Base-by-base conservation (phyloP, 2,329 filamentous ascomycete genomes). In the Penicillium concentricum region DNA sequence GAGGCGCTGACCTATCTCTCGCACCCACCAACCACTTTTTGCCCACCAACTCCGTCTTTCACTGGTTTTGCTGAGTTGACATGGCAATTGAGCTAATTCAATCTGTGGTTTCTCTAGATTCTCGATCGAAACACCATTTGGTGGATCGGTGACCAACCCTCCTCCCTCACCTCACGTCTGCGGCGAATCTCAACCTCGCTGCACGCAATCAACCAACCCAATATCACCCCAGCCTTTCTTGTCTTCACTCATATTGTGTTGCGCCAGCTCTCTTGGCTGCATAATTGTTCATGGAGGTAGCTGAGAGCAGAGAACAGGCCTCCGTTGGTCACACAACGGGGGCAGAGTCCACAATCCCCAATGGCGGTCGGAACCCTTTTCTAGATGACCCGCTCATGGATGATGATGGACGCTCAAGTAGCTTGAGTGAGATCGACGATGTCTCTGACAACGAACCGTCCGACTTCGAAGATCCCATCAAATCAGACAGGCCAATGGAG, bases 391-490 rank as follows among this genome's bases (percentile, higher is more conserved):
- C 69, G 51, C 64, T 76, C 58, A 72, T 74, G 65, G 86, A 56
- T n/a, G 54, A 87, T 67, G 90, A 89, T 72, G 87, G 86, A 72
- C 82, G 89, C 51, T 97, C 92, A 38, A 97, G 93, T 75, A 94
- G 92, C 68, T 82, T 97, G 66, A 97, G 91, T 78, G 93, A 97
- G 67, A 90, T 96, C 55, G 92, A 92, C 69, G 90, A 96, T 68
- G 87, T 90, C 60, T 83, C 80, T 42, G 88, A 90, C 50, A 86
- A 89, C 61, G 88, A 83, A 47, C 76, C 76, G 4, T 76, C 76
- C 13, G 78, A 88, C 51, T 83, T 83, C 59, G 81, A 75, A 67
- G 74, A 72, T 56, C 76, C 69, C 18, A 59, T 60, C 52, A 74
- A 63, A 65, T 80, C 81, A 9, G 79, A 82, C 63, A 84, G 79